Evolutionary conservation across 2,329 filamentous ascomycete genomes (phyloP), one percentile per base, ranked within the genome.

Genomic region (Fusarium sp.): DNA sequence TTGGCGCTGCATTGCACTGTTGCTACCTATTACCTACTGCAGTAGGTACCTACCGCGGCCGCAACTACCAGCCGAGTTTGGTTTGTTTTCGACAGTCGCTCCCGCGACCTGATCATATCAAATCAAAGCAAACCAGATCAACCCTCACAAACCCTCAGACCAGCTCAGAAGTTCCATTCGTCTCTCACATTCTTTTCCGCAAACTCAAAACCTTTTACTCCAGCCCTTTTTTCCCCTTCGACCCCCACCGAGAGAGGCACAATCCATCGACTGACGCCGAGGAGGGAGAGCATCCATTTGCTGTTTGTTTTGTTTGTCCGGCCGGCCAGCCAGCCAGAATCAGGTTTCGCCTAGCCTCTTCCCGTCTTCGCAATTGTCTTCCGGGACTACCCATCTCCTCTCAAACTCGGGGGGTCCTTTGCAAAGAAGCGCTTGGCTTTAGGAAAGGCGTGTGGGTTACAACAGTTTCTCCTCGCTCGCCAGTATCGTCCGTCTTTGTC

Each of bases 261-360:
- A 68, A 61, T 42, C 50, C 45, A 53, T 59, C 46, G 53, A 67
- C 58, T 49, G 45, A 56, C 65, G 53, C 64, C 64, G 64, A 68
- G 52, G 59, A 56, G 34, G 51, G 54, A 40, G 54, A 40, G 49
- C 57, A 52, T 51, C 57, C 47, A 47, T 49, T 55, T 64, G 38
- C 28, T 65, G 58, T 63, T 62, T 61, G 59, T 59, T 62, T 62
- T 54, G 57, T 36, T 59, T 46, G 54, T 46, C 58, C 58, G 62
- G 33, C 58, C 58, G 62, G 33, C 40, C 56, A 45, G 42, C 56
- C 53, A 58, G 51, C 47, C 66, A 65, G 50, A 69, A 65, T 65
- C 66, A 53, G 59, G 23, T 65, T 65, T 69, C 66, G 60, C 65
- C 65, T 69, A 65, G 59, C 55, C 44, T 65, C 57, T 61, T 70